A percentile compares a stretch with the other conserved stretches of the same genome.
These are phyloP conservation scores for Yamagishiella unicocca DNA, from an alignment of 139 green algal genomes.

Conservation along the genomic window DNA sequence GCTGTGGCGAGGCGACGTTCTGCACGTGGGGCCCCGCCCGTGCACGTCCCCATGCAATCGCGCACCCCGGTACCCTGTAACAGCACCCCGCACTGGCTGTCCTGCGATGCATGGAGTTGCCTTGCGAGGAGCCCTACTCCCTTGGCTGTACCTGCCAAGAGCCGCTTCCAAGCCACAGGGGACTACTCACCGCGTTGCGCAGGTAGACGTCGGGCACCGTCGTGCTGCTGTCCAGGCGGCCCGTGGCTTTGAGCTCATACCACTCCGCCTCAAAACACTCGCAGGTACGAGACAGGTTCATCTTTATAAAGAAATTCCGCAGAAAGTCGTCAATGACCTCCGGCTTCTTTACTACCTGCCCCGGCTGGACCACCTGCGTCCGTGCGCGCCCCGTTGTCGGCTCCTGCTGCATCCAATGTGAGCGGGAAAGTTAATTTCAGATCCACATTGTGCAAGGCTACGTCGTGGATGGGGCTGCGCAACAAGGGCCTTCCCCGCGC, in stretches of 20 bases:
- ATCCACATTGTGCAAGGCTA: too few relatives aligned
- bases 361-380: slow-evolving; percentile 17
- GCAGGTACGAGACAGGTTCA: slow-evolving; percentile 75
- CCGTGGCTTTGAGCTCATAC: slow-evolving; percentile 85
- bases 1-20: too few relatives aligned
- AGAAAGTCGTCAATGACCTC: slow-evolving; percentile 93
- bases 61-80: too few relatives aligned
- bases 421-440: too few relatives aligned
- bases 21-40: too few relatives aligned
- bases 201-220: slow-evolving; percentile 82
- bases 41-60: too few relatives aligned
- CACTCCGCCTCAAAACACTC: slow-evolving; percentile 91
- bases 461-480: too few relatives aligned
- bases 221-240: slow-evolving; percentile 57
- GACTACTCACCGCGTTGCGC: slow-evolving; percentile 71
- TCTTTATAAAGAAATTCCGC: slow-evolving; percentile 89
- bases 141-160: too few relatives aligned
- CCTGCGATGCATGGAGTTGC: too few relatives aligned
- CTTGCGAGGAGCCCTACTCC: too few relatives aligned
- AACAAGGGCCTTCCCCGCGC: not conserved
- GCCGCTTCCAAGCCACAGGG: too few relatives aligned
- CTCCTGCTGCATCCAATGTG: slow-evolving; percentile 27
- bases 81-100: too few relatives aligned
- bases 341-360: slow-evolving; percentile 60
- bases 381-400: not conserved